Base-by-base conservation (phyloP, 768 basidiomycete genomes). In the Strobilomyces dryophilus region DNA sequence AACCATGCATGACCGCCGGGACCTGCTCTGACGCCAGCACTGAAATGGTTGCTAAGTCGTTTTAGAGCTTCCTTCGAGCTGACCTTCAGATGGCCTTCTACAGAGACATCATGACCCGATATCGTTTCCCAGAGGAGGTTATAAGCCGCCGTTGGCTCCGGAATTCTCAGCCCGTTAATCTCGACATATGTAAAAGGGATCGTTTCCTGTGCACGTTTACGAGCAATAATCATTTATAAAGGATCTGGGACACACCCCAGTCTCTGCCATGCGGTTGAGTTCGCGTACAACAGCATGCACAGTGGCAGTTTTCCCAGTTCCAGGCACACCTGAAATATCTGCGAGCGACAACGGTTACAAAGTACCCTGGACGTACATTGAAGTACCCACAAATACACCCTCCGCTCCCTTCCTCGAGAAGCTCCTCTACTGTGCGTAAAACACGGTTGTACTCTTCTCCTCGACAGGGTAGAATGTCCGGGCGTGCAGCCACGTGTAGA, bases 321-420 rank as follows among this genome's bases (percentile, higher is more conserved):
- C 95, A n/a, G 95, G 97, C 8, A 98, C 93, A 9, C 97, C 95
- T 8, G 95, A 94, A 45, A 98, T 97, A 70, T 98, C 95, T 98
- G 49, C 14, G 53, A 26, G 8, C 15, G 6, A 8, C 10, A 14
- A 49, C 14, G 49, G 47, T 59, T 24, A 57, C 42, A 56, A 50
- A 18, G 6, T 14, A 24, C 35, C 14, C 0, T 35, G 36, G 40
- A 32, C 8, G 11, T 45, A 34, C 31, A 47, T 7, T 5, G 41
- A 42, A 49, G 15, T 43, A 52, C 92, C 66, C 63, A 95, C 95
- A 98, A 47, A 99, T 77, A 69, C 97, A 99, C 17, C 95, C 95
- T 2, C 95, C 95, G 37, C 88, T 91, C 0, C 93, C 92, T 58
- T 93, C 91, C 54, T 97, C 93, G 12, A 99, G 74, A 29, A 95